Percentiles rank a stretch among this genome's conserved stretches.
phyloP scores from a whole-genome alignment of 495 filamentous ascomycete species.

The Aspergillus wentii region DNA sequence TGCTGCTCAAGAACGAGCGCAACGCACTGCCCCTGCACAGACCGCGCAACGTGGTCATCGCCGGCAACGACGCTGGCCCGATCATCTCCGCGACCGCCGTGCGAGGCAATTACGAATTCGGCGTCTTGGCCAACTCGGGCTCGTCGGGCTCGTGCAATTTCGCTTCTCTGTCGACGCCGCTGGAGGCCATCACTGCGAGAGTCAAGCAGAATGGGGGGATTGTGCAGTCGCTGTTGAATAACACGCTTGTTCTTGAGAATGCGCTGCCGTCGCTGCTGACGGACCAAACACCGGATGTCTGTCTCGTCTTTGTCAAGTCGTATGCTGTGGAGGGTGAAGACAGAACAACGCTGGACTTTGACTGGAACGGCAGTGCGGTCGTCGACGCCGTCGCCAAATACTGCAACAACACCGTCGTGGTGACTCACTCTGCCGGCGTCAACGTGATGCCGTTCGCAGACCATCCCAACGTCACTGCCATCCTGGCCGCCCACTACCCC shows the following conservation, averaged over 20 bases:
- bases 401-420: constrained; percentile 59
- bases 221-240: constrained; percentile 34
- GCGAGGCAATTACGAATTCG: constrained; percentile 44
- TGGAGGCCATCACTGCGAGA: constrained; percentile 52
- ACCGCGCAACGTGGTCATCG: constrained; percentile 48
- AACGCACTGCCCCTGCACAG: constrained; percentile 48
- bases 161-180: constrained; percentile 48
- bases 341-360: constrained; percentile 46
- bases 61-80: constrained; percentile 59
- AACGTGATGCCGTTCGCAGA: constrained; percentile 55
- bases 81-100: constrained; percentile 40
- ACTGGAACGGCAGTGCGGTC: constrained; percentile 48
- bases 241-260: constrained; percentile 27
- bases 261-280: constrained; percentile 34
- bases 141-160: constrained; percentile 54
- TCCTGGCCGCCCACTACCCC: constrained; percentile 57
- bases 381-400: constrained; percentile 49
- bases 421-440: constrained; percentile 57
- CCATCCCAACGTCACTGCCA: constrained; percentile 58
- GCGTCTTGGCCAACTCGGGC: constrained; percentile 53
- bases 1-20: constrained; percentile 59
- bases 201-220: constrained; percentile 48
- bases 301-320: constrained; percentile 56
- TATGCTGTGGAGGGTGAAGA: constrained; percentile 54
- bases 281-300: constrained; percentile 49